Evolutionary conservation across 352 stramenopile genomes (phyloP), one percentile per base, ranked within the genome.

Genomic region (Pythium rhizo-oryzae): DNA sequence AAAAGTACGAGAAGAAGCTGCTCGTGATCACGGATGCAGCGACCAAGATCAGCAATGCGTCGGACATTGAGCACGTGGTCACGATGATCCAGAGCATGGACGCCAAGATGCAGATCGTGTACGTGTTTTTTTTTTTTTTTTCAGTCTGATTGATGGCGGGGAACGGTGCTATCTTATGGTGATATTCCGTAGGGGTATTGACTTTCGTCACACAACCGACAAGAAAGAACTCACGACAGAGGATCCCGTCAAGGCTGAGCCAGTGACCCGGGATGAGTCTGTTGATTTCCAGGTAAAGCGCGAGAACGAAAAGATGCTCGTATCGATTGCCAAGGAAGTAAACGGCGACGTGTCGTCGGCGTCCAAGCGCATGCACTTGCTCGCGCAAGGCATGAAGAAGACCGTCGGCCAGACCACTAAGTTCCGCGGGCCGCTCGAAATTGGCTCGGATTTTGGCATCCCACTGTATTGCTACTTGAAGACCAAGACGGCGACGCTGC

Each of bases 271-370:
- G 30, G 4, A 47, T 8, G 18, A 59, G 4, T 58, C 64, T 12
- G 15, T 16, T 2, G 28, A 74, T 6, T 76, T 76, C 46, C 69
- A 71, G 24, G 62, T 67, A n/a, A 70, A 92, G 78, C 39, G 50
- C 2, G 85, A 94, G 65, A 94, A 94, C 56, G 87, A 94, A 63
- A 94, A 94, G 62, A 93, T 93, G 84, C 82, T 94, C 8, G 82
- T 92, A 11, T 92, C 83, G 13, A 91, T 94, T 11, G 87, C 84
- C 3, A 74, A 79, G 4, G 83, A 91, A 73, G 83, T 94, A 5
- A 66, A 69, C 15, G 87, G 87, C 13, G 80, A 93, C 33, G 82
- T 94, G 37, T 73, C 69, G 47, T 91, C 84, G 21, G 85, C 90
- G 21, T 85, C 79, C 39, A 86, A 89, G 63, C 78, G 82, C 5